These are phyloP conservation scores for Croton setiger DNA, from an alignment of 441 rosid genomes.

Conservation along the genomic window DNA sequence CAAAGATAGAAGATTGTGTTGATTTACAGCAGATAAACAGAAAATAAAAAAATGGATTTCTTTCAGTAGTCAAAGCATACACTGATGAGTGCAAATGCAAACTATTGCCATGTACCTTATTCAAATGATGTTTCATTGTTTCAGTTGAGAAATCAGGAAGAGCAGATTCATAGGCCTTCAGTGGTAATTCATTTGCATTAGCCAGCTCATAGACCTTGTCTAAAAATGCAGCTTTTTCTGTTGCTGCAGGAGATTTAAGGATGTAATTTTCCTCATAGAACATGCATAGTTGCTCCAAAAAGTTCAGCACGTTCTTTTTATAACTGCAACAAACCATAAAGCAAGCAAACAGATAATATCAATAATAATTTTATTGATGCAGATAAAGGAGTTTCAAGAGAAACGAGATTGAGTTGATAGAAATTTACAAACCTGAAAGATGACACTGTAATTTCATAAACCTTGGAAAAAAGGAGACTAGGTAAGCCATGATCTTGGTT, in stretches of 20 bases:
- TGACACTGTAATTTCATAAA: constrained; percentile 61
- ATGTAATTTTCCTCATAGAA: constrained; percentile 66
- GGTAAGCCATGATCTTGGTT: constrained; percentile 46
- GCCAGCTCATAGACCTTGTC: constrained; percentile 73
- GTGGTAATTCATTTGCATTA: constrained; percentile 63
- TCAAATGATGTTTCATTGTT: constrained; percentile 43
- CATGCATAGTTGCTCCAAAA: constrained; percentile 75
- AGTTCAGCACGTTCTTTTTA: constrained; percentile 64
- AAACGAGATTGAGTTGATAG: constrained; percentile 1
- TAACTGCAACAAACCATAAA: constrained; percentile 53
- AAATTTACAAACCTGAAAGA: constrained; percentile 64
- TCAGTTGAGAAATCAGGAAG: constrained; percentile 48
- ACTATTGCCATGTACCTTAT: constrained; percentile 48
- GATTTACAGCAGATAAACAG: constrained; percentile 3
- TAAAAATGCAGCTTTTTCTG: constrained; percentile 46
- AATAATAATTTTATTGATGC: neutral
- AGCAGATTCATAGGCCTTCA: constrained; percentile 52
- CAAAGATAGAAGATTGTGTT: neutral
- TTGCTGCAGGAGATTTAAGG: constrained; percentile 43
- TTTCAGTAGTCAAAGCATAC: constrained; percentile 6
- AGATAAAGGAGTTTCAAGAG: neutral
- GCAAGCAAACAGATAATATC: constrained; percentile 18
- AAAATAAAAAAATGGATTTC: neutral
- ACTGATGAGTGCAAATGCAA: constrained; percentile 5
- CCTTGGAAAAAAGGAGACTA: constrained; percentile 61